Conservation (phyloP, 257 asterid species). For the Solanum clarkiae region DNA sequence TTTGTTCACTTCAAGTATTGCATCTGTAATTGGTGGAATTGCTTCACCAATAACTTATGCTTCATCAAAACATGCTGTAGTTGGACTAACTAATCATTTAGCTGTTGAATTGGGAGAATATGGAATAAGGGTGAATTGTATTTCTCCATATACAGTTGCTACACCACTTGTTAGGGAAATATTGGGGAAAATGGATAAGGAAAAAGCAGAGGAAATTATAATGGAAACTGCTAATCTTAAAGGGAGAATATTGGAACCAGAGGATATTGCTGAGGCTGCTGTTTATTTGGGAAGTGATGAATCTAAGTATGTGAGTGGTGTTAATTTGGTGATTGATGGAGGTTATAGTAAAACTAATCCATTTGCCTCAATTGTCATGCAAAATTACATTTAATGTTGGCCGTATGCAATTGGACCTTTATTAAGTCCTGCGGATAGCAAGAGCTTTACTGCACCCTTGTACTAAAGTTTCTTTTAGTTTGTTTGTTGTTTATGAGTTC, state of each 20-base stretch:
- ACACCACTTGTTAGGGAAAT: background rate
- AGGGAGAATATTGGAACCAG: background rate
- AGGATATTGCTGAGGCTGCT: conserved; percentile 11
- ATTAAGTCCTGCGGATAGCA: too few species aligned
- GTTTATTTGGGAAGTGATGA: conserved; percentile 9
- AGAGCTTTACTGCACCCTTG: background rate
- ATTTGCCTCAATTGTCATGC: background rate
- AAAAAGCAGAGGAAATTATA: background rate
- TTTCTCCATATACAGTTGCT: conserved; percentile 11
- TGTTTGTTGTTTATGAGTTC: background rate
- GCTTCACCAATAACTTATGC: background rate
- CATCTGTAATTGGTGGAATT: background rate
- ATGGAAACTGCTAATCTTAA: background rate
- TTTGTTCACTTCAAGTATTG: conserved; percentile 2
- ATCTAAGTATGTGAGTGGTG: conserved; percentile 14
- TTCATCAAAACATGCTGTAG: conserved; percentile 9
- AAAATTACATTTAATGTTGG: background rate
- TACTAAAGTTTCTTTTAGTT: background rate
- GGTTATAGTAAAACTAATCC: conserved; percentile 8
- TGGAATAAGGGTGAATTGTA: conserved; percentile 20
- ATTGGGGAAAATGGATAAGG: background rate
- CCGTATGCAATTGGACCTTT: too few species aligned
- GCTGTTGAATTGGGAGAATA: conserved; percentile 7
- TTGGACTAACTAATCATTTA: conserved; percentile 10
- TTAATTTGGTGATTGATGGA: conserved; percentile 13